Conservation (phyloP, 2,329 filamentous ascomycete species). For the Paraphaeosphaeria sporulosa region DNA sequence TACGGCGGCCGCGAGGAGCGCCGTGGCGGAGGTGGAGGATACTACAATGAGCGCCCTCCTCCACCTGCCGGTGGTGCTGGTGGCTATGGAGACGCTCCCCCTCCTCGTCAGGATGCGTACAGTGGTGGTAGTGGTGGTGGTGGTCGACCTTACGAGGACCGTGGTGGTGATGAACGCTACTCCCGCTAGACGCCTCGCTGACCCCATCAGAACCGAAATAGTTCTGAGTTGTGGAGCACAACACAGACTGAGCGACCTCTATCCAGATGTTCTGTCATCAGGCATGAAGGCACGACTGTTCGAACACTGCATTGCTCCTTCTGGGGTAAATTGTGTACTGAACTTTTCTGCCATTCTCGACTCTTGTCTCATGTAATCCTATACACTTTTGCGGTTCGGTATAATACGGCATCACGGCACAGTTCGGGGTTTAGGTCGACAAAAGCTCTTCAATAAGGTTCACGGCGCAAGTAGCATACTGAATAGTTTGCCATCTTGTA, state of each 20-base stretch:
- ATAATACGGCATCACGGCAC: slow-evolving; percentile 48
- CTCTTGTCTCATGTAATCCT: slow-evolving; percentile 46
- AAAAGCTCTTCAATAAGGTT: slow-evolving; percentile 50
- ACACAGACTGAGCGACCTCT: slow-evolving; percentile 32
- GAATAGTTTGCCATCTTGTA: slow-evolving; percentile 44
- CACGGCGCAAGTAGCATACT: slow-evolving; percentile 44
- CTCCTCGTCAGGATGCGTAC: slow-evolving; percentile 47
- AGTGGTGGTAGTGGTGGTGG: slow-evolving; percentile 45
- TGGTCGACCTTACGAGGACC: slow-evolving; percentile 50
- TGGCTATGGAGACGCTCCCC: slow-evolving; percentile 47
- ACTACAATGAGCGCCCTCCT: slow-evolving; percentile 62
- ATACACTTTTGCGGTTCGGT: slow-evolving; percentile 46
- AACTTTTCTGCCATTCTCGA: slow-evolving; percentile 21
- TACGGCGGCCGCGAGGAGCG: slow-evolving; percentile 52
- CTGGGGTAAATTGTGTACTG: no score
- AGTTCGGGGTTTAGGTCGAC: slow-evolving; percentile 45
- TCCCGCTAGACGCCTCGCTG: slow-evolving; percentile 45
- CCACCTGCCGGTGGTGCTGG: slow-evolving; percentile 33
- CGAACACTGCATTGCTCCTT: no score
- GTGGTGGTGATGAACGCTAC: slow-evolving; percentile 56
- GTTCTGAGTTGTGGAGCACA: slow-evolving; percentile 39
- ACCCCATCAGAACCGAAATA: slow-evolving; percentile 48
- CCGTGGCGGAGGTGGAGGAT: slow-evolving; percentile 65
- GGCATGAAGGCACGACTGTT: no score
- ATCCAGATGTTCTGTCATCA: no score